phyloP scores from a whole-genome alignment of 1,284 basidiomycete genomes.

The Naganishia liquefaciens region DNA sequence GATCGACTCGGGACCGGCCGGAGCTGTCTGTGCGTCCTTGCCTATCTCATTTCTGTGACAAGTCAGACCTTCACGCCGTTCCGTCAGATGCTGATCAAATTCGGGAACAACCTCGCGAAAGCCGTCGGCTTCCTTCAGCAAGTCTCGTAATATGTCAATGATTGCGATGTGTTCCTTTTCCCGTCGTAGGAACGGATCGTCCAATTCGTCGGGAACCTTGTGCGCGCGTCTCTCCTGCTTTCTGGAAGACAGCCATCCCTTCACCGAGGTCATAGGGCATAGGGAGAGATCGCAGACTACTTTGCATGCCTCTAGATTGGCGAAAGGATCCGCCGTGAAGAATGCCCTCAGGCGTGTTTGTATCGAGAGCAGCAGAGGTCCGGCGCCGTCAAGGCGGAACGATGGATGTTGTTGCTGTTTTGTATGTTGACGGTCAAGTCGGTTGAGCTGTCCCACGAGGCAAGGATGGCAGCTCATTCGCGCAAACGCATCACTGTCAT shows the following conservation, averaged over 20 bases:
- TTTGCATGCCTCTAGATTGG: constrained; percentile 1
- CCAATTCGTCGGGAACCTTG: background rate
- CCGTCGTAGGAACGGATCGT: constrained; percentile 30
- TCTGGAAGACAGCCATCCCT: background rate
- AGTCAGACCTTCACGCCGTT: constrained; percentile 82
- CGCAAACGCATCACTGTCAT: constrained; percentile 11
- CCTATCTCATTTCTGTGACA: no score
- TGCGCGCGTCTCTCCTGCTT: no score
- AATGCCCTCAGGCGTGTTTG: background rate
- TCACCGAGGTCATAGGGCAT: constrained; percentile 6
- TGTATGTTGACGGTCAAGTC: background rate
- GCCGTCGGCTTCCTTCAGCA: constrained; percentile 60
- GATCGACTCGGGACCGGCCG: constrained; percentile 1
- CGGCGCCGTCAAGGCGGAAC: background rate
- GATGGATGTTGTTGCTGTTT: background rate
- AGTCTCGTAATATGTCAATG: constrained; percentile 72
- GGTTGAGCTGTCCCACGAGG: background rate
- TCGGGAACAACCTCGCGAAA: constrained; percentile 55
- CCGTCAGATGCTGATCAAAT: constrained; percentile 81
- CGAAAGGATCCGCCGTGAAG: constrained; percentile 7
- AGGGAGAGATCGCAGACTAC: background rate
- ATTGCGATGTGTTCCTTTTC: constrained; percentile 61
- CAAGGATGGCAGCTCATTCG: constrained; percentile 9
- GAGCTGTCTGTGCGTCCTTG: constrained; percentile 59
- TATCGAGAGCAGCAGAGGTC: background rate